Evolutionary conservation across 176 grass and related monocot species (phyloP).

Genomic region (Ananas comosus): DNA sequence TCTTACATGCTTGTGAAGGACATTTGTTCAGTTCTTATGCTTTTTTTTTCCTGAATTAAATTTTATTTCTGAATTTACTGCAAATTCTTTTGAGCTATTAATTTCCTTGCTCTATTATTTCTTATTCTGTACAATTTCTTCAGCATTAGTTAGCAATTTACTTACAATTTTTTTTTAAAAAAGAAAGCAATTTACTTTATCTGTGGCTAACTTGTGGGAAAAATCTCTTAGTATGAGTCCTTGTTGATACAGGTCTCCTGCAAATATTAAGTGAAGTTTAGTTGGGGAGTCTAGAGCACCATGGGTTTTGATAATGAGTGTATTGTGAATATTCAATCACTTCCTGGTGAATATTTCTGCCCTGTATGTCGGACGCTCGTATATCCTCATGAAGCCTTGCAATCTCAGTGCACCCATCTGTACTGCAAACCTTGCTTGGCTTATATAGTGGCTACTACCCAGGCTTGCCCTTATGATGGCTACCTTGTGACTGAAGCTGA

Average conservation of each 20-base stretch:
- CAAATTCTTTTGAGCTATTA: not conserved
- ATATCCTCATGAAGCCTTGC: constrained; percentile 79
- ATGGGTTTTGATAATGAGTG: constrained; percentile 99
- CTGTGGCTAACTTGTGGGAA: not conserved
- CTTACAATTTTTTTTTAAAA: not conserved
- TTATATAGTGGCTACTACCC: constrained; percentile 77
- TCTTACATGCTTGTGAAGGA: too few species aligned
- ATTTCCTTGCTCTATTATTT: not conserved
- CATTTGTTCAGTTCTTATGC: too few species aligned
- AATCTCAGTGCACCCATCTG: constrained; percentile 95
- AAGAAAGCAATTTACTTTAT: not conserved
- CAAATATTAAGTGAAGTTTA: not conserved
- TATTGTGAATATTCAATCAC: constrained; percentile 76
- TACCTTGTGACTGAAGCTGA: constrained; percentile 94
- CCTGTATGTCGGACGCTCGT: constrained; percentile 95
- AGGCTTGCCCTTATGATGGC: constrained; percentile 95
- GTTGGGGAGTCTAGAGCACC: not conserved
- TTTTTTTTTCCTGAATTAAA: too few species aligned
- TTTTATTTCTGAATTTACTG: too few species aligned
- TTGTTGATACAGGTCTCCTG: constrained; percentile 25
- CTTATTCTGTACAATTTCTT: not conserved
- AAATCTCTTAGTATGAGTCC: not conserved
- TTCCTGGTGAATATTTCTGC: constrained; percentile 99
- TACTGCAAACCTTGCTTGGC: constrained; percentile 96
- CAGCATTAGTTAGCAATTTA: not conserved